These are phyloP conservation scores for Rhynchosporium agropyri DNA, from an alignment of 2,329 filamentous ascomycete species.

Conservation along the genomic window DNA sequence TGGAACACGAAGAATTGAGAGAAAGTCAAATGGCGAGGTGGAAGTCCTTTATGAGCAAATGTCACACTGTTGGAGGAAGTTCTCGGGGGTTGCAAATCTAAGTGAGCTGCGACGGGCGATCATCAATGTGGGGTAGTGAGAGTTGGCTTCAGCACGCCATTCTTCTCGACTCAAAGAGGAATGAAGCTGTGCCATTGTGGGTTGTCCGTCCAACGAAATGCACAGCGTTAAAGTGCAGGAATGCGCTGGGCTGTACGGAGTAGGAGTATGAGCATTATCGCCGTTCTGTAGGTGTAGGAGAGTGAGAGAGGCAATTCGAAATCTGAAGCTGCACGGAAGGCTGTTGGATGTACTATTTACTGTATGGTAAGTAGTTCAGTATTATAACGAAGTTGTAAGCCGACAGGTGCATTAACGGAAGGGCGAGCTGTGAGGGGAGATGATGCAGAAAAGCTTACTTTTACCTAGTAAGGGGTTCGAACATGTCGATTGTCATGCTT, in stretches of 20 bases:
- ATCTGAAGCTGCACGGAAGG: slow-evolving; percentile 5
- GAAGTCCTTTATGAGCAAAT: slow-evolving; percentile 3
- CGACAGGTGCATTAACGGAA: too few relatives aligned
- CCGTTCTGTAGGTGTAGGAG: neutral
- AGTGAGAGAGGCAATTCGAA: neutral
- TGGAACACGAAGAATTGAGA: slow-evolving; percentile 5
- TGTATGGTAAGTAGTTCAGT: too few relatives aligned
- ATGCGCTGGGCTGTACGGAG: neutral
- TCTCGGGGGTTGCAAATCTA: neutral
- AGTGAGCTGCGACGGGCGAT: slow-evolving; percentile 16
- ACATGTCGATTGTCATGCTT: too few relatives aligned
- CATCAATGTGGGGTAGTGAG: slow-evolving; percentile 22
- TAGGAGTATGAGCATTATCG: neutral
- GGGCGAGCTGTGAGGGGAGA: too few relatives aligned
- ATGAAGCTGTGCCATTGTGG: slow-evolving; percentile 5
- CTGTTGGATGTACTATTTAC: neutral
- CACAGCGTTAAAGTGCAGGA: slow-evolving; percentile 1
- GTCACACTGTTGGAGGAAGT: neutral
- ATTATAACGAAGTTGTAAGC: too few relatives aligned
- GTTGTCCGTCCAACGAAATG: neutral
- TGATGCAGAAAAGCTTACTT: too few relatives aligned
- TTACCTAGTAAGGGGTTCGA: too few relatives aligned
- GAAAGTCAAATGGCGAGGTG: slow-evolving; percentile 1
- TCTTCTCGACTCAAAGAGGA: slow-evolving; percentile 8
- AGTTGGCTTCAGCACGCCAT: slow-evolving; percentile 21